Percentiles rank a stretch among this genome's conserved stretches.
Evolutionary conservation across 306 rosid species (phyloP).

Genomic region (Cicer judaicum): DNA sequence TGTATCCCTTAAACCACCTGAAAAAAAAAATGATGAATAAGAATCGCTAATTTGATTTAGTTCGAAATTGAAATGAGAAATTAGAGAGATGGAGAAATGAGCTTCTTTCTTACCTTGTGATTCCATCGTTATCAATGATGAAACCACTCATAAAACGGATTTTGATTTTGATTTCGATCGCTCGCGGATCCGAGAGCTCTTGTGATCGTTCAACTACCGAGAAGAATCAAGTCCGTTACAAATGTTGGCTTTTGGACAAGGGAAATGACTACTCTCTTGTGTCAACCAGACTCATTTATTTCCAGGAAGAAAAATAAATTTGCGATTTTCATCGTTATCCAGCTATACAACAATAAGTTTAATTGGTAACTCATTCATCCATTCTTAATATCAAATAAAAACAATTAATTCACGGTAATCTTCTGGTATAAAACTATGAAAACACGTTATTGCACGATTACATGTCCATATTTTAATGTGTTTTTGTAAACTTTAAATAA

Average conservation of each 20-base stretch:
- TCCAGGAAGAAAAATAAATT: not conserved
- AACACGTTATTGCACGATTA: too few species aligned
- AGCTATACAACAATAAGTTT: too few species aligned
- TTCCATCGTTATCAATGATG: conserved; percentile 32
- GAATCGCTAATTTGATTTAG: conserved; percentile 2
- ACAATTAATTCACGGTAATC: too few species aligned
- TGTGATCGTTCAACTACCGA: not conserved
- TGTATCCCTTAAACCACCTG: conserved; percentile 64
- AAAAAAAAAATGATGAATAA: conserved; percentile 43
- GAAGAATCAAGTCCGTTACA: conserved; percentile 7
- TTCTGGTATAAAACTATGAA: too few species aligned
- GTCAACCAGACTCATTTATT: conserved; percentile 8
- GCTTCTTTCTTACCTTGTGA: conserved; percentile 16
- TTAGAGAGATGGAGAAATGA: not conserved
- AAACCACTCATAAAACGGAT: conserved; percentile 17
- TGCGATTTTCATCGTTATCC: not conserved
- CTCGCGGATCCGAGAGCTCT: not conserved
- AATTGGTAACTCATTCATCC: too few species aligned
- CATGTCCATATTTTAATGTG: too few species aligned
- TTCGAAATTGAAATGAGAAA: not conserved
- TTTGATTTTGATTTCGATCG: not conserved
- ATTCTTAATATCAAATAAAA: too few species aligned
- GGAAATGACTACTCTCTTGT: not conserved
- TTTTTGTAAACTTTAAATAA: too few species aligned
- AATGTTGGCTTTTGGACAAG: not conserved